Evolutionary conservation across 2,329 filamentous ascomycete species (phyloP), one percentile per base, ranked within the genome.

Genomic region (Peltaster fructicola): DNA sequence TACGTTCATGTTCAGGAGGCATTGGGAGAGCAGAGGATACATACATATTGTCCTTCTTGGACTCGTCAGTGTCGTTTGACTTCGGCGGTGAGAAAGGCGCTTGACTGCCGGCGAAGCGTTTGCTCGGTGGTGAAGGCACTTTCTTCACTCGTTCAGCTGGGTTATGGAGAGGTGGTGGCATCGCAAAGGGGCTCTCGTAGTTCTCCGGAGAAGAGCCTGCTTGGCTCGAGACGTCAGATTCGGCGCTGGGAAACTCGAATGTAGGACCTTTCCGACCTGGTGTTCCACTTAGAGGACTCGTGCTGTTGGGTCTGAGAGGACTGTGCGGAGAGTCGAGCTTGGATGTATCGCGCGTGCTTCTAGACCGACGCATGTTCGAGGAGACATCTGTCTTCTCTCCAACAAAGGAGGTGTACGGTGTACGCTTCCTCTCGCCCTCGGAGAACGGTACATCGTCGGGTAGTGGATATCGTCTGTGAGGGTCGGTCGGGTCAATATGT

Each of bases 361-460:
- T 49, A 26, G 65, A 65, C 21, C 63, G 56, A 21, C 55, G 53
- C 9, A 56, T 55, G 16, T 62, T 51, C 30, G 52, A 58, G 18
- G 57, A 57, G 37, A 69, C 56, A 27, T 63, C 62, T 0, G 61
- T 70, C 35, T 56, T 64, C 40, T 73, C 67, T 15, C 67, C 66
- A 19, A 58, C 54, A 15, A 53, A 45, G 4, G 53, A 54, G 8
- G 61, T 57, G 41, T 73, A 73, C 20, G 57, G 59, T 12, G 61
- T 63, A 23, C 65, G 56, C 6, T 52, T 47, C 20, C 67, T 57
- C 13, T 51, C 55, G 13, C 40, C 52, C 37, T 56, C 65, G 23
- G 46, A 54, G 41, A 45, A 65, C 36, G 36, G 56, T 32, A 44
- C 44, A 23, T 53, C 50, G 22, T 44, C 39, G n/a, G 30, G 37